Base-by-base conservation (phyloP, 1,284 basidiomycete genomes). In the Tylopilus microsporus region DNA sequence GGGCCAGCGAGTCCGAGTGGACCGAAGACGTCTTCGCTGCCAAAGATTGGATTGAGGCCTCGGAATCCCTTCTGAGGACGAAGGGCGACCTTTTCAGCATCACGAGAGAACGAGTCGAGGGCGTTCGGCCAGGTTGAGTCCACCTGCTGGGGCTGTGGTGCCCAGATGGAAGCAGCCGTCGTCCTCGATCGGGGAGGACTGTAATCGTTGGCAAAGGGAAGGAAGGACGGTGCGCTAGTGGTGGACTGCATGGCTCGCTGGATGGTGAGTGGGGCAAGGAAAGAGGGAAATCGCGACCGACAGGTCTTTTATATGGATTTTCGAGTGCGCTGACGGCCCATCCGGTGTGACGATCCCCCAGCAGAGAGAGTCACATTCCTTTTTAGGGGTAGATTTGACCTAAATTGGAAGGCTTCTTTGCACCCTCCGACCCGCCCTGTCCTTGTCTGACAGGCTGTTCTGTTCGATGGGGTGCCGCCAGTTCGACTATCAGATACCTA, bases 121-220 rank as follows among this genome's bases (percentile, higher is more conserved):
- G 83, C 75, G 61, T 76, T 77, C 18, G 86, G 83, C 87, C 87
- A 89, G 15, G 82, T 79, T 18, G 76, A 71, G 41, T 85, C 85
- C 34, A 80, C 79, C 7, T 81, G 80, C 70, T 87, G 85, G 15
- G 86, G 85, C 66, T 85, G 86, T 15, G 87, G 87, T 3, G 87
- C 87, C 87, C 87, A 90, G 63, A 90, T 89, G 57, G 87, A 89
- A 19, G 76, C 76, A 36, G 78, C 70, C 0, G 74, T 68, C 1
- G 75, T 66, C 64, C 75, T 73, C 30, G 74, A 77, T 36, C 74
- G 64, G 7, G 73, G 73, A 32, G 66, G 71, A 55, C 59, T 69
- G 57, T 69, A 64, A 16, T 75, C 57, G 19, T 67, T 60, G 13
- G 62, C 56, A 56, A 66, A 74, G 2, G 62, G 71, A 63, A 52